These are phyloP conservation scores for Nicotiana tabacum DNA, from an alignment of 257 asterid species.

Conservation along the genomic window DNA sequence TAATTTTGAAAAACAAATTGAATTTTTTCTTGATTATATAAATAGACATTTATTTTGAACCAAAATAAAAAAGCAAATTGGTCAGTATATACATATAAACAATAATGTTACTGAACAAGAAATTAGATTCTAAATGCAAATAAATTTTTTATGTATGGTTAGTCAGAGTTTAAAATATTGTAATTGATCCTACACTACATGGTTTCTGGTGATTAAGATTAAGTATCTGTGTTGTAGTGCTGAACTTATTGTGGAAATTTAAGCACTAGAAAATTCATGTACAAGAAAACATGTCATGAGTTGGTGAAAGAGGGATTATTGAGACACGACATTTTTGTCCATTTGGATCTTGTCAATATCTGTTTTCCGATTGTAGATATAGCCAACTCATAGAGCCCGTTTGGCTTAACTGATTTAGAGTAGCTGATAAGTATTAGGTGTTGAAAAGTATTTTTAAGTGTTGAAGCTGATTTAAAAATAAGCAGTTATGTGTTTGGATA, in stretches of 20 bases:
- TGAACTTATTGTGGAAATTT: background rate
- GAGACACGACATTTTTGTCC: slow-evolving; percentile 11
- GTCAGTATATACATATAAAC: too few species aligned
- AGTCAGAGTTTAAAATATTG: background rate
- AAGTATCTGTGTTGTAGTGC: background rate
- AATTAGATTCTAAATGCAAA: too few species aligned
- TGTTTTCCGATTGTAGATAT: background rate
- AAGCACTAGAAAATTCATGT: background rate
- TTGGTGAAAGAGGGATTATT: background rate
- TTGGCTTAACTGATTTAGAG: too few species aligned
- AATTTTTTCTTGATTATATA: too few species aligned
- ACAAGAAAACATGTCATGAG: background rate
- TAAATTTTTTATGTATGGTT: background rate
- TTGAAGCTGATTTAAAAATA: too few species aligned
- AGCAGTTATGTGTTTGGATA: too few species aligned
- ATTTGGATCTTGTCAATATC: background rate
- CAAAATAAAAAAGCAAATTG: too few species aligned
- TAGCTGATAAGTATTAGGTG: too few species aligned
- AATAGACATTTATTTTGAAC: too few species aligned
- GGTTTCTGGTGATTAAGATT: background rate
- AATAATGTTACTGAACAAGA: too few species aligned
- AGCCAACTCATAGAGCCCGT: background rate
- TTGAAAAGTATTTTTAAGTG: too few species aligned
- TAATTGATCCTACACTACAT: background rate
- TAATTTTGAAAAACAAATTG: too few species aligned